Conservation (phyloP, 73 alveolate species). For the Chromera velia region DNA sequence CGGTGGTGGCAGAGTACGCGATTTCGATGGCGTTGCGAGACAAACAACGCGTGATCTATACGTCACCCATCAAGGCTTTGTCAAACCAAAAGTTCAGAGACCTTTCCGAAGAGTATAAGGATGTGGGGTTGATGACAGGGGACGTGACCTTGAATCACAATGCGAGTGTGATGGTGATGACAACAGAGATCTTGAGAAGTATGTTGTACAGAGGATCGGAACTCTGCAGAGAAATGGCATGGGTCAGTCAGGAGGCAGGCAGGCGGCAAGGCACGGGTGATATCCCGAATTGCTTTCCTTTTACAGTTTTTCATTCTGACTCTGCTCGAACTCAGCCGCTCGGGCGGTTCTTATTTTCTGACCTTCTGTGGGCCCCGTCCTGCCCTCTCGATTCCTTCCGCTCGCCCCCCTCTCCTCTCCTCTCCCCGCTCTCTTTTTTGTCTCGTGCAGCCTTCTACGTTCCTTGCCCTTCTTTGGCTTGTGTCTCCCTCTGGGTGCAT, state of each 20-base stretch:
- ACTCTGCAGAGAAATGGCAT: constrained; percentile 95
- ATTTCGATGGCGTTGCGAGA: constrained; percentile 92
- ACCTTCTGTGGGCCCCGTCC: too few relatives aligned
- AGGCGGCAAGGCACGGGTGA: too few relatives aligned
- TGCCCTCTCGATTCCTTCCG: too few relatives aligned
- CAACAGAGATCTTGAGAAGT: constrained; percentile 97
- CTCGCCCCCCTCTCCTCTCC: too few relatives aligned
- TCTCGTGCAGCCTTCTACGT: too few relatives aligned
- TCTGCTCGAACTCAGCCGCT: too few relatives aligned
- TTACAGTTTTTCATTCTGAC: not conserved
- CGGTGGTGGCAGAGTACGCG: constrained; percentile 95
- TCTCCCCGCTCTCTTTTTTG: too few relatives aligned
- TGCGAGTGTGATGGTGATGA: constrained; percentile 96
- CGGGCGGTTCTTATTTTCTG: too few relatives aligned
- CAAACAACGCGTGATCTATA: constrained; percentile 92
- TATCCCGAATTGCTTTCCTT: too few relatives aligned
- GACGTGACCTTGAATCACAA: constrained; percentile 94
- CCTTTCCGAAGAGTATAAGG: constrained; percentile 89
- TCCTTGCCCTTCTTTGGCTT: too few relatives aligned
- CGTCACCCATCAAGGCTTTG: constrained; percentile 98
- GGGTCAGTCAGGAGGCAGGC: constrained; percentile 92
- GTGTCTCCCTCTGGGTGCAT: too few relatives aligned
- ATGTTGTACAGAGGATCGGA: constrained; percentile 98
- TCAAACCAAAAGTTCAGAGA: constrained; percentile 97
- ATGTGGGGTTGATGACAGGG: constrained; percentile 99